Evolutionary conservation across 2,329 filamentous ascomycete genomes (phyloP).

Genomic region (Penicillium sp.): DNA sequence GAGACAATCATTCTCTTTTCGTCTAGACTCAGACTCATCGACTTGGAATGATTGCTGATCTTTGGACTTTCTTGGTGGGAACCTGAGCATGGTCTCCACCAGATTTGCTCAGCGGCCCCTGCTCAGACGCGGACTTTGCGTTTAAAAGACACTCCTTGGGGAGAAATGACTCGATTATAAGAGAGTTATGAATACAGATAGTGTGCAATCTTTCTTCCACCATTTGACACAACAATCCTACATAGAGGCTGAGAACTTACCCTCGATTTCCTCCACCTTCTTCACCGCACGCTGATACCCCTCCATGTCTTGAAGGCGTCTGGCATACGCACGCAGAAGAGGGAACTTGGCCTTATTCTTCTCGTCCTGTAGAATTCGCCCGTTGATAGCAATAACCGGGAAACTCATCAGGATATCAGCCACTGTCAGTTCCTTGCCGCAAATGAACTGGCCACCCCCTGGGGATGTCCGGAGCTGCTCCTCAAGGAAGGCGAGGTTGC

Average conservation of each 20-base stretch:
- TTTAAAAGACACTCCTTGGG: no score
- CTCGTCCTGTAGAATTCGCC: slow-evolving; percentile 33
- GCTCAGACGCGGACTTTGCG: background rate
- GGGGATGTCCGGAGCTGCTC: slow-evolving; percentile 44
- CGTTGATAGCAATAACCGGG: slow-evolving; percentile 41
- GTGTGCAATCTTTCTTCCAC: background rate
- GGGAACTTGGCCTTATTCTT: slow-evolving; percentile 39
- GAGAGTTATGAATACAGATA: background rate
- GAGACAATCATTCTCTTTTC: background rate
- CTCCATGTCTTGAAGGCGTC: slow-evolving; percentile 35
- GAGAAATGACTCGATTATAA: background rate
- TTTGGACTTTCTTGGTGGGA: background rate
- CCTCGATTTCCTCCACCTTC: slow-evolving; percentile 43
- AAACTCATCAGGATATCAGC: slow-evolving; percentile 50
- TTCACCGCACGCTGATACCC: slow-evolving; percentile 41
- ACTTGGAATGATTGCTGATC: background rate
- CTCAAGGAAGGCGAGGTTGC: slow-evolving; percentile 46
- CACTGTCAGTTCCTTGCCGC: slow-evolving; percentile 43
- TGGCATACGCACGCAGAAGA: slow-evolving; percentile 35
- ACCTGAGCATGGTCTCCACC: slow-evolving; percentile 1
- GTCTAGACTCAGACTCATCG: background rate
- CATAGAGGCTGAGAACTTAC: slow-evolving; percentile 33
- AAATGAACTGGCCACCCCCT: slow-evolving; percentile 39
- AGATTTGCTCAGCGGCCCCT: background rate
- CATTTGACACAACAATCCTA: slow-evolving; percentile 4